Evolutionary conservation across 192 early-diverging fungal species (phyloP).

Genomic region (Backusella morwellensis): DNA sequence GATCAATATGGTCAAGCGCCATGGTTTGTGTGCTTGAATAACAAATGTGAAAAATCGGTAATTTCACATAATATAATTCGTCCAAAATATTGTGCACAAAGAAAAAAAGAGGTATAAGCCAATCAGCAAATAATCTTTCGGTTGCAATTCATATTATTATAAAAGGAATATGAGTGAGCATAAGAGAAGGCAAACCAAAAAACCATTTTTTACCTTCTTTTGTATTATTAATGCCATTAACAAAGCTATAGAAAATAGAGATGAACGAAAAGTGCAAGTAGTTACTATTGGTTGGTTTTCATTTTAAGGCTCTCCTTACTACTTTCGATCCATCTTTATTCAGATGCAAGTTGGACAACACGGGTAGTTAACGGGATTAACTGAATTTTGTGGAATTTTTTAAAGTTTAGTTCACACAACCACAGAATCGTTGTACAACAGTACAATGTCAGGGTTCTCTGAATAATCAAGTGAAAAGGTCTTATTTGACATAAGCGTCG

Average conservation of each 20-base stretch:
- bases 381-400: not conserved
- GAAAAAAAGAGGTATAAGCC: not conserved
- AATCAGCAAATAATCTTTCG: not conserved
- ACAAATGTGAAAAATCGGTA: not conserved
- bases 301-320: not conserved
- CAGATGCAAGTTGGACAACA: not conserved
- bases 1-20: not conserved
- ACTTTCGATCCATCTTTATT: not conserved
- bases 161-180: not conserved
- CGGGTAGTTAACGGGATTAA: not conserved
- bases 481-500: not conserved
- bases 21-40: not conserved
- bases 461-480: not conserved
- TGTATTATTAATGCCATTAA: too few relatives aligned
- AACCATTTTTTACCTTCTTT: not conserved
- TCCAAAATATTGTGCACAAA: not conserved
- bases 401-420: not conserved
- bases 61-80: not conserved
- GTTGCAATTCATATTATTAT: not conserved
- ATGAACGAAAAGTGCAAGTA: not conserved
- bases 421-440: not conserved
- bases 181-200: not conserved
- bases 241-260: too few relatives aligned
- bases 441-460: not conserved
- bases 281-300: not conserved